Evolutionary conservation across 2,329 filamentous ascomycete species (phyloP).

Genomic region (Fusarium chaquense): DNA sequence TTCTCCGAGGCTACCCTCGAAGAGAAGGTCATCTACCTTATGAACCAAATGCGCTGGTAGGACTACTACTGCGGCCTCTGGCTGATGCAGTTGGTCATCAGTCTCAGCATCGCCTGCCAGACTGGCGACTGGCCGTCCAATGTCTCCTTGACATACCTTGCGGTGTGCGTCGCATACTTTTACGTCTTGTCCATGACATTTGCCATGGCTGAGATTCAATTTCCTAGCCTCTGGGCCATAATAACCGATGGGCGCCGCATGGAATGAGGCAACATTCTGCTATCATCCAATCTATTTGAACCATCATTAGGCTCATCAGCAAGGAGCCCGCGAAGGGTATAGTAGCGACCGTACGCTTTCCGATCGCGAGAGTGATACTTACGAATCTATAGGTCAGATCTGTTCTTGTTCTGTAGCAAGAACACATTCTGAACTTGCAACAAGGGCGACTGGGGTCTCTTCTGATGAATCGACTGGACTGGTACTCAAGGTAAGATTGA

Average conservation of each 20-base stretch:
- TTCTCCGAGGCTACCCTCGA: background rate
- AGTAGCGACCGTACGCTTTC: background rate
- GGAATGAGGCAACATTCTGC: background rate
- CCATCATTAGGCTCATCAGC: background rate
- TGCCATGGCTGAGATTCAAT: background rate
- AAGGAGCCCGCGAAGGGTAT: background rate
- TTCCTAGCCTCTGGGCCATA: background rate
- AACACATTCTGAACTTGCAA: background rate
- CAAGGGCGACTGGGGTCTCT: background rate
- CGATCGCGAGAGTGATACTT: background rate
- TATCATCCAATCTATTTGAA: background rate
- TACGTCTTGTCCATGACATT: background rate
- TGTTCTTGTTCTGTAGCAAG: background rate
- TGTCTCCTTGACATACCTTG: background rate
- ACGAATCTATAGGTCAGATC: background rate
- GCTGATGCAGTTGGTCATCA: background rate
- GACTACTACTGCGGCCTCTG: conserved; percentile 8
- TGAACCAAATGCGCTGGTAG: background rate
- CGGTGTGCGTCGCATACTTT: background rate
- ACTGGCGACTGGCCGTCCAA: background rate
- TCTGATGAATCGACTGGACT: background rate
- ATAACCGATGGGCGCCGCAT: background rate
- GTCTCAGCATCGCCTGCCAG: background rate
- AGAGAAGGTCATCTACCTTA: background rate
- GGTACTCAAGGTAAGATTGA: background rate